Evolutionary conservation across 169 alveolate species (phyloP), one percentile per base, ranked within the genome.

Genomic region (Theileria parva): DNA sequence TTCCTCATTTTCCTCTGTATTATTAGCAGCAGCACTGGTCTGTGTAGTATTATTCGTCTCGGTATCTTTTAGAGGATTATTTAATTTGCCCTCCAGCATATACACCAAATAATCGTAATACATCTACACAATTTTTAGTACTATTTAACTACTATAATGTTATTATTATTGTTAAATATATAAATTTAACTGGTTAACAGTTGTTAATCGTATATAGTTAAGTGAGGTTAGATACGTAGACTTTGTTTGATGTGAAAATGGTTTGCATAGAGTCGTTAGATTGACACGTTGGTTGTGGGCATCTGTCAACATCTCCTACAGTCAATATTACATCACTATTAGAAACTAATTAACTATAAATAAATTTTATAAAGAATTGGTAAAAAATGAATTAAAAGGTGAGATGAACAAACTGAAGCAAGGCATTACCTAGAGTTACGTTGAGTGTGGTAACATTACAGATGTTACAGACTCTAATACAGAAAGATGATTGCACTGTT

Each of bases 241-340:
- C 73, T 50, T 85, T 85, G 67, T 72, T 55, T 13, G 86, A 81
- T 30, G 91, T 65, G 13, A 85, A 77, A 23, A 85, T 78, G 30
- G 19, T 23, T 48, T 85, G 86, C 91, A 85, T 85, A 0, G 91
- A 77, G 64, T 85, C 91, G 25, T 73, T 77, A 32, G 83, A 69
- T 68, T 78, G 91, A 75, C 91, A 85, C n/a, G 91, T 78, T 51
- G 87, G 86, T 57, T 85, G 91, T 39, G 91, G 91, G 69, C 91
- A 85, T 30, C 27, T 63, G 50, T 85, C 87, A 12, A 55, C 39
- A 60, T 64, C 75, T 21, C 91, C 79, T 71, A 59, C 13, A 44
- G 8, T 2, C 28, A 21, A 2, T 55, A 21, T 21, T 2, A 21
- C 64, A 21, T n/a, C n/a, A n/a, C n/a, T n/a, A n/a, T n/a, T n/a